Evolutionary conservation across 1,139 yeast species (phyloP), one percentile per base, ranked within the genome.

Genomic region (Pichia sp.): DNA sequence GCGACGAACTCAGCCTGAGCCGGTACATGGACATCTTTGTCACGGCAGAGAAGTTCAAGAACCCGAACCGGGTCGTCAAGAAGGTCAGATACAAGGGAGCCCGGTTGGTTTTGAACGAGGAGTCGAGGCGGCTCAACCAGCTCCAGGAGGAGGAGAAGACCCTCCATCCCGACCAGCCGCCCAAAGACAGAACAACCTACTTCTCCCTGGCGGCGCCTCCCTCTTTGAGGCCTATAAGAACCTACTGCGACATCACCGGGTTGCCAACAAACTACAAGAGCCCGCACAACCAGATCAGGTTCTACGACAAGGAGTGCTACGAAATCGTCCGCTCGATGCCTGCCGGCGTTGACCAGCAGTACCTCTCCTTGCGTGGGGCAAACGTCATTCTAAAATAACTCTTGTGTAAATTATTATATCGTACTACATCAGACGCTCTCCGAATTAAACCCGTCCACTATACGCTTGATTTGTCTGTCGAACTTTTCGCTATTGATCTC

Each of bases 231-330:
- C 98, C 98, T 0, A 75, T 77, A 23, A 89, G 87, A 71, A 85
- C 84, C 64, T 93, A 90, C 72, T 93, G 99, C 72, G 99, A 93
- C 69, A 84, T 93, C 52, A 93, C 99, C 0, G 99, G 99, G 0
- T 75, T 93, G 30, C 85, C 82, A 53, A 95, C 92, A 0, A 78
- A 72, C 49, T 93, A 93, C 74, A 85, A 80, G 66, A 79, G 87
- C 46, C 95, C 95, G 0, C 75, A 85, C 13, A 88, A 84, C 65
- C 87, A 89, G 45, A 74, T 93, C 57, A 74, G 97, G 55, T 93
- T 83, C 70, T 84, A 88, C 71, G 85, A 93, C 66, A 84, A 82
- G 51, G 99, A 93, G 70, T 84, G 95, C 38, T 93, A 82, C 70
- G 87, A 85, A 55, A 79, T 85, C 57, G 87, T 90, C 30, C 84